Base-by-base conservation (phyloP, 148 eudicot species). In the Rhododendron simsii region DNA sequence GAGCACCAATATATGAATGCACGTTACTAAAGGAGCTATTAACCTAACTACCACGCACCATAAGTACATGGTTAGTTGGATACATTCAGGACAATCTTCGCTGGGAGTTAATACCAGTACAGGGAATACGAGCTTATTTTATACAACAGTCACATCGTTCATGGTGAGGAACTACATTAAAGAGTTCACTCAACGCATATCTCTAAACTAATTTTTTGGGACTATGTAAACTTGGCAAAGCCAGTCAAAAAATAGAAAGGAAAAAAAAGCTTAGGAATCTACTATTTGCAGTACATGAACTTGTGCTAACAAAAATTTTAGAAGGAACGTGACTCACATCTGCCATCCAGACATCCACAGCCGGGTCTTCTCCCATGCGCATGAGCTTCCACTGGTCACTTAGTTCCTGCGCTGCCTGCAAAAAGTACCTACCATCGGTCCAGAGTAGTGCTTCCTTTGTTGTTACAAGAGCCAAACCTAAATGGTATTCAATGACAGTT, bases 341-440 rank as follows among this genome's bases (percentile, higher is more conserved):
- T 73, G 95, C 93, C 92, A 94, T 92, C 98, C 99, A 96, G 88
- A 77, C 85, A 88, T 95, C 99, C 51, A 95, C 93, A 33, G 90
- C 84, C 73, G 96, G 98, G 86, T 96, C 99, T 89, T 95, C 98
- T 81, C 94, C 98, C 75, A 93, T 89, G 50, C 99, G 98, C 99
- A 97, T 97, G 86, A 97, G 98, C 93, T 88, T 93, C 99, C 99
- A 95, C 76, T 92, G 89, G 79, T 91, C 86, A 86, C 91, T 90
- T 78, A 96, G 92, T 82, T 96, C 86, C 82, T 91, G 89, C 63
- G 87, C 88, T 79, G 99, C 99, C 90, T 97, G 99, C 90, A 97
- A 86, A 85, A 95, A 95, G 90, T 97, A 97, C 90, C 98, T 91
- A 51, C 98, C 98, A 88, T 97, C 99, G 13, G 99, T 96, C 99